These are phyloP conservation scores for Acrocalymma vagum DNA, from an alignment of 2,329 filamentous ascomycete species.

Conservation along the genomic window DNA sequence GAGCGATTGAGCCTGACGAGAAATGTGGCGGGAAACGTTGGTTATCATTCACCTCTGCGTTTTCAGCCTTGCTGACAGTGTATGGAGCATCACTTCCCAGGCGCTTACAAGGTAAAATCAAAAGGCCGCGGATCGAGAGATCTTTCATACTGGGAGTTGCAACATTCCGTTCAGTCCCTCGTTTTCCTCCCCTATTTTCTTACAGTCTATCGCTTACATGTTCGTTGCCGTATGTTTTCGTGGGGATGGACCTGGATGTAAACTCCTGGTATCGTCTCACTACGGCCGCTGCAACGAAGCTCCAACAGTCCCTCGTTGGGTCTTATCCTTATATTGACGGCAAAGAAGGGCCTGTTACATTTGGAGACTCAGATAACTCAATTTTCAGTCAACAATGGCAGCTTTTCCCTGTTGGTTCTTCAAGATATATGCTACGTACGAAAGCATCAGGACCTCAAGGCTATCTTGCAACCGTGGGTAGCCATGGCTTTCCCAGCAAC, in stretches of 20 bases:
- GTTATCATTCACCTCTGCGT: too few species aligned
- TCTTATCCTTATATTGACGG: constrained; percentile 6
- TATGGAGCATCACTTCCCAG: too few species aligned
- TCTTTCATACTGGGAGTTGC: too few species aligned
- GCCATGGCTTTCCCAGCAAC: not conserved
- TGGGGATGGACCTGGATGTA: constrained; percentile 9
- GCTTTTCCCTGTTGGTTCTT: constrained; percentile 8
- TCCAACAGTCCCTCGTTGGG: constrained; percentile 5
- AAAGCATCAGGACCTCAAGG: constrained; percentile 16
- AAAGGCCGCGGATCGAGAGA: too few species aligned
- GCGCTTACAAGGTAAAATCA: too few species aligned
- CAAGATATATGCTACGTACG: constrained; percentile 14
- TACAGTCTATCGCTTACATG: constrained; percentile 6
- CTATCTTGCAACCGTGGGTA: constrained; percentile 3
- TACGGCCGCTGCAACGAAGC: constrained; percentile 3
- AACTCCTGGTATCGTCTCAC: constrained; percentile 14
- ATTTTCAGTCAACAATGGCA: constrained; percentile 15
- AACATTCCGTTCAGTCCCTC: not conserved
- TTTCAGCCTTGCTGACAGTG: too few species aligned
- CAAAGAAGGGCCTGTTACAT: constrained; percentile 1
- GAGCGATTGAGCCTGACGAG: too few species aligned
- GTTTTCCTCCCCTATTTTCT: constrained; percentile 1
- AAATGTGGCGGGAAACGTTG: too few species aligned
- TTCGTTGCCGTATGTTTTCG: not conserved
- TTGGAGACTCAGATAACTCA: constrained; percentile 5